phyloP scores from a whole-genome alignment of 345 rosid species.

The Salix koriyanagi region DNA sequence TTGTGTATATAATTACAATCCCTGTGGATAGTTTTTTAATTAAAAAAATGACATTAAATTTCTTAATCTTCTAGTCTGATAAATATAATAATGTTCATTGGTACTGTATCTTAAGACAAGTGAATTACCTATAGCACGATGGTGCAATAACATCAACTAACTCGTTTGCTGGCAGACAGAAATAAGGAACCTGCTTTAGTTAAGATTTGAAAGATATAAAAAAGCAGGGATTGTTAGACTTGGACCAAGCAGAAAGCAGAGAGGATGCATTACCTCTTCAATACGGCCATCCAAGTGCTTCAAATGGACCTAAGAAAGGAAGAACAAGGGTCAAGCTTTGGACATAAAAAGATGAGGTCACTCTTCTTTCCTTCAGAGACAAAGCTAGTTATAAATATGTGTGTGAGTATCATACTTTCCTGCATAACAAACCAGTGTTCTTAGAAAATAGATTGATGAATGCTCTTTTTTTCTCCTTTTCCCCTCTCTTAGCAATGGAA shows the following conservation, averaged over 20 bases:
- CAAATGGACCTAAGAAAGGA: slow-evolving; percentile 64
- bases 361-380: background rate
- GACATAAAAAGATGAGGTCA: background rate
- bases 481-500: background rate
- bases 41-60: background rate
- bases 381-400: background rate
- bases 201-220: slow-evolving; percentile 37
- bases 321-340: slow-evolving; percentile 14
- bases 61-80: background rate
- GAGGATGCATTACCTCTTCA: slow-evolving; percentile 61
- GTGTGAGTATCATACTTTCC: background rate
- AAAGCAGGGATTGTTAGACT: slow-evolving; percentile 26
- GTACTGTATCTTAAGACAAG: background rate
- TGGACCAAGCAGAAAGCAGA: slow-evolving; percentile 16
- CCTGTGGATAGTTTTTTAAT: background rate
- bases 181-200: slow-evolving; percentile 95
- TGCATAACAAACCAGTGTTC: background rate
- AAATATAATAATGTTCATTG: background rate
- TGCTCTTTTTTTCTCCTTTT: background rate
- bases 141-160: slow-evolving; percentile 92
- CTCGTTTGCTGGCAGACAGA: slow-evolving; percentile 92
- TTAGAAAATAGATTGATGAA: background rate
- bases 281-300: slow-evolving; percentile 95
- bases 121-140: slow-evolving; percentile 83
- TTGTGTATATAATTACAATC: background rate